A percentile compares a stretch with the other conserved stretches of the same genome.
These are phyloP conservation scores for Crepidotus variabilis DNA, from an alignment of 768 basidiomycete genomes.

Conservation along the genomic window DNA sequence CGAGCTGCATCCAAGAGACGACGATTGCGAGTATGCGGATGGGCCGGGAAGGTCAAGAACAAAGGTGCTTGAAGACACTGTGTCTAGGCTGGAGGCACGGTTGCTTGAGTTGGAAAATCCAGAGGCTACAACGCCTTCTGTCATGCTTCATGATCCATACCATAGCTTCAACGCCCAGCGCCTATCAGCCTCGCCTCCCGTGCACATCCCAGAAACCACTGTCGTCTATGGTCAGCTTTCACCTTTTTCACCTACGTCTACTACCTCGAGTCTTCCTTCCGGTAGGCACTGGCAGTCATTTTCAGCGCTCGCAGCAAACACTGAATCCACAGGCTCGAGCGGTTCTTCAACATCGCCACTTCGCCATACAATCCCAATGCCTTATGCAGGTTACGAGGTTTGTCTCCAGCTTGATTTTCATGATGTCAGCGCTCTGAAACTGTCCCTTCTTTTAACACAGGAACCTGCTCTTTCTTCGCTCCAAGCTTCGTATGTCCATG, in stretches of 20 bases:
- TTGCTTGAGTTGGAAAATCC: slow-evolving; percentile 57
- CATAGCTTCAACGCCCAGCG: slow-evolving; percentile 27
- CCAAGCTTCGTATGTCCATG: slow-evolving; percentile 31
- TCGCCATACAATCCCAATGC: slow-evolving; percentile 30
- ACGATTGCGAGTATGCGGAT: slow-evolving; percentile 72
- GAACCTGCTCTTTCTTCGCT: slow-evolving; percentile 35
- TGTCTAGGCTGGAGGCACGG: slow-evolving; percentile 52
- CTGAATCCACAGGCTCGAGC: slow-evolving; percentile 41
- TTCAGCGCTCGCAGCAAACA: slow-evolving; percentile 30
- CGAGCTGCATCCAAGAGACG: slow-evolving; percentile 50
- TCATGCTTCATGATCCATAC: slow-evolving; percentile 53
- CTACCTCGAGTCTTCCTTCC: slow-evolving; percentile 43
- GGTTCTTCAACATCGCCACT: slow-evolving; percentile 36
- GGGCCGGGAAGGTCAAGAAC: slow-evolving; percentile 58
- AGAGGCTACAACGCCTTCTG: slow-evolving; percentile 38
- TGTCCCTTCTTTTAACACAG: slow-evolving; percentile 17
- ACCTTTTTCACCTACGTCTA: slow-evolving; percentile 42
- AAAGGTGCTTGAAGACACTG: slow-evolving; percentile 55
- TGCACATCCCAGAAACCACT: slow-evolving; percentile 28
- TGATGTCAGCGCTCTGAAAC: slow-evolving; percentile 4
- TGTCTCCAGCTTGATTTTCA: slow-evolving; percentile 11
- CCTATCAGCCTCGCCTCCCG: slow-evolving; percentile 29
- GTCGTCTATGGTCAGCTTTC: slow-evolving; percentile 28
- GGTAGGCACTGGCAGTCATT: slow-evolving; percentile 40
- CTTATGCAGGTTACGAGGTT: slow-evolving; percentile 37